These are phyloP conservation scores for Grifola frondosa DNA, from an alignment of 1,284 basidiomycete species.

Conservation along the genomic window DNA sequence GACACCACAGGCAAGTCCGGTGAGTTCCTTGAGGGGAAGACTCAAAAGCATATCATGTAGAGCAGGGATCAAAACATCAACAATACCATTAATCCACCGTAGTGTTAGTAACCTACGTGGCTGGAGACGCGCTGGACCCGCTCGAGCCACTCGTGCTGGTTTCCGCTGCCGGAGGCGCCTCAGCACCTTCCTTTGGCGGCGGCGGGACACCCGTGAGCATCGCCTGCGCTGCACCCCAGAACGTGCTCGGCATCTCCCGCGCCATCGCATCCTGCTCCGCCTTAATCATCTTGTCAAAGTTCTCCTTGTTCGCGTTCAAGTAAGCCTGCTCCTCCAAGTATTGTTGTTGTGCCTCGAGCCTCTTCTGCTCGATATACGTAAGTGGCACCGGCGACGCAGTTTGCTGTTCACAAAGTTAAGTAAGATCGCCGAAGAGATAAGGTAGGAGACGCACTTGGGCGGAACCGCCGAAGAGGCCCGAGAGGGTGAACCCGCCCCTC, in stretches of 20 bases:
- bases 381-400: slow-evolving; percentile 51
- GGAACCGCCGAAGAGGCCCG: slow-evolving; percentile 58
- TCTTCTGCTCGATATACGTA: slow-evolving; percentile 90
- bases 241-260: slow-evolving; percentile 50
- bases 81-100: too few relatives aligned
- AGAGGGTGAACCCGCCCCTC: slow-evolving; percentile 54
- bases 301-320: slow-evolving; percentile 77
- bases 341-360: slow-evolving; percentile 79
- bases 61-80: too few relatives aligned
- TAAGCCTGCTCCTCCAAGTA: slow-evolving; percentile 91
- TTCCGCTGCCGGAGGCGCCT: too few relatives aligned
- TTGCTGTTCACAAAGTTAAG: slow-evolving; percentile 15
- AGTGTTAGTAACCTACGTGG: too few relatives aligned
- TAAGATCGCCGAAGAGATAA: background rate
- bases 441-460: slow-evolving; percentile 27
- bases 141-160: too few relatives aligned
- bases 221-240: slow-evolving; percentile 28
- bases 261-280: slow-evolving; percentile 82
- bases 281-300: slow-evolving; percentile 77
- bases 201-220: slow-evolving; percentile 16
- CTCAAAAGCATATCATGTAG: too few relatives aligned
- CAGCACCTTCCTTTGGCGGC: slow-evolving; percentile 10
- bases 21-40: too few relatives aligned
- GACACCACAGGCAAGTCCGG: too few relatives aligned
- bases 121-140: too few relatives aligned